Evolutionary conservation across 2,329 filamentous ascomycete species (phyloP), one percentile per base, ranked within the genome.

Genomic region (Aspergillus japonicus): DNA sequence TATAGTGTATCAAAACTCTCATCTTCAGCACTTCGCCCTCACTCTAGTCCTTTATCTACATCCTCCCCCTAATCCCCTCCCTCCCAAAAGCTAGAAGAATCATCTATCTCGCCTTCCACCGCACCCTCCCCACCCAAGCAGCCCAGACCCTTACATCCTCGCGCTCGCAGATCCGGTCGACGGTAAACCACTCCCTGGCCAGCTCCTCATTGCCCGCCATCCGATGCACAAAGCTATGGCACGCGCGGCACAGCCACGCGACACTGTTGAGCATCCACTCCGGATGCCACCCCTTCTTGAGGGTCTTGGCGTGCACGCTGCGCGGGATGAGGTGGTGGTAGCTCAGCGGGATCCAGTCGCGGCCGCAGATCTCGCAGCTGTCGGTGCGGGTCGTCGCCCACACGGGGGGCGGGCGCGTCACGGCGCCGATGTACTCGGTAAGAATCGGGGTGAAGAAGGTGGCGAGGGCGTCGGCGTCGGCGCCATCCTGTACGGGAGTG

Each of bases 311-410:
- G 74, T 96, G 91, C 60, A 91, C 87, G 48, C 85, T 83, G 47
- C 86, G 84, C n/a, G 92, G 92, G 56, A 96, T 92, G 48, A 96
- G 79, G 77, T 96, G 92, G 71, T 96, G 92, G 72, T 95, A 96
- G 1, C 89, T 90, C 62, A 95, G 75, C 8, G 86, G 85, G 23
- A 95, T 85, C 85, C 90, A 92, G 62, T 86, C 84, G 1, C 91
- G 82, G 1, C 81, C 84, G 73, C 91, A 96, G 24, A 96, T 83
- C 77, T 96, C 92, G 74, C 92, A 96, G 4, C 80, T 82, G 3
- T 75, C 71, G 0, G 79, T 75, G 24, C 84, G 82, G 1, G 88
- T 89, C 0, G 81, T 77, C 1, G 78, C 77, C 68, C 88, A 88
- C 7, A 86, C 80, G 0, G 89, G 88, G 0, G 91, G 90, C 0